Percentiles rank a stretch among this genome's conserved stretches.
phyloP scores from a whole-genome alignment of 805 yeast species.

The Maudiozyma bulderi region DNA sequence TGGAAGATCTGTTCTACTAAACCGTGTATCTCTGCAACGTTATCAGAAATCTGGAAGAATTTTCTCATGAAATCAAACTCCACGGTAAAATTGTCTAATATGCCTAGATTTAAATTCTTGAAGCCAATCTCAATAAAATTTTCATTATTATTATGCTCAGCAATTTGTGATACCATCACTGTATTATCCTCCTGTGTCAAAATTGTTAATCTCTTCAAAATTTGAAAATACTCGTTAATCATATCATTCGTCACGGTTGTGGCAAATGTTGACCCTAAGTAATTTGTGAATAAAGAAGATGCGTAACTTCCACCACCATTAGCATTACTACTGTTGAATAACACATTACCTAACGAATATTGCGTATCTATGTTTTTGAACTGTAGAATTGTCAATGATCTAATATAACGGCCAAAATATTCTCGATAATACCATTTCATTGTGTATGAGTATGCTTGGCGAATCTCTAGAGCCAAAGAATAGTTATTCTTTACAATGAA shows the following conservation, averaged over 20 bases:
- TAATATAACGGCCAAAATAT: constrained; percentile 66
- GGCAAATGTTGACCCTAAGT: constrained; percentile 13
- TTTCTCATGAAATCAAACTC: constrained; percentile 68
- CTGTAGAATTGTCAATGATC: constrained; percentile 58
- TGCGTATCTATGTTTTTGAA: constrained; percentile 46
- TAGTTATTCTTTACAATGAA: constrained; percentile 49
- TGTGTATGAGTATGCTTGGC: constrained; percentile 74
- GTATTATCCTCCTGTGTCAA: constrained; percentile 46
- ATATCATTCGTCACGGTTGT: constrained; percentile 15
- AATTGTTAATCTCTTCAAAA: constrained; percentile 53
- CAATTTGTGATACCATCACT: constrained; percentile 74
- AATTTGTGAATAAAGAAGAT: constrained; percentile 21
- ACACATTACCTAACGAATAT: constrained; percentile 43
- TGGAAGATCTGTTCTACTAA: constrained; percentile 43
- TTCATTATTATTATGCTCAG: constrained; percentile 61
- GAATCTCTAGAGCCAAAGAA: constrained; percentile 60
- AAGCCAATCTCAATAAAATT: constrained; percentile 69
- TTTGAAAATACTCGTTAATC: constrained; percentile 45
- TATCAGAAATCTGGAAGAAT: constrained; percentile 47
- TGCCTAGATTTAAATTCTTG: constrained; percentile 60
- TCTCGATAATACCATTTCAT: constrained; percentile 89
- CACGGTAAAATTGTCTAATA: constrained; percentile 65
- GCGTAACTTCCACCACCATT: constrained; percentile 9
- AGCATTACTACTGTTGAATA: constrained; percentile 11
- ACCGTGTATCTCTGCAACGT: constrained; percentile 35